These are phyloP conservation scores for Raphanus sativus DNA, from an alignment of 345 rosid genomes.

Conservation along the genomic window DNA sequence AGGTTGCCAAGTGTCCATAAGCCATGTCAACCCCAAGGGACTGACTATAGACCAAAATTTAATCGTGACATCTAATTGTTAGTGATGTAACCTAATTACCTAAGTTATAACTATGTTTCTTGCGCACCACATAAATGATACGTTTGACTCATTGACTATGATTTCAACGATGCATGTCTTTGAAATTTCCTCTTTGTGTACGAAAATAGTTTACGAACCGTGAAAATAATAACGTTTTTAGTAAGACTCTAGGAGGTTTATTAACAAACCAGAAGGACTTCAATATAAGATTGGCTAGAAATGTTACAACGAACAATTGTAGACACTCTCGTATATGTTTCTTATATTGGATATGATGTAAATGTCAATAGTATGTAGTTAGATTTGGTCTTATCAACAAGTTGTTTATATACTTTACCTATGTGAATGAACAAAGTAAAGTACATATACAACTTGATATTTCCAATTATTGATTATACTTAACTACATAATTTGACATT, in stretches of 20 bases:
- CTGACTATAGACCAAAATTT: background rate
- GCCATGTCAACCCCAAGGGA: background rate
- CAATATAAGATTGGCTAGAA: background rate
- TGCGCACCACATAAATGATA: conserved; percentile 27
- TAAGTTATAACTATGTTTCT: conserved; percentile 1
- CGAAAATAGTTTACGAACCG: background rate
- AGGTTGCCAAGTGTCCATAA: conserved; percentile 26
- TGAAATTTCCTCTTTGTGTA: background rate
- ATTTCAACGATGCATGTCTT: background rate
- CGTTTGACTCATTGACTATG: conserved; percentile 22
- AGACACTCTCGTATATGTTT: background rate
- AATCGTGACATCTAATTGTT: background rate
- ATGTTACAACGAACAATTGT: background rate
- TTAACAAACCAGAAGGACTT: background rate
- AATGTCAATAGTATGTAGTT: background rate
- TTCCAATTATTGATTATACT: background rate
- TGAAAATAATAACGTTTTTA: background rate
- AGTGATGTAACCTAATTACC: conserved; percentile 6
- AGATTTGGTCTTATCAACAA: background rate
- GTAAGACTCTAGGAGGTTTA: background rate
- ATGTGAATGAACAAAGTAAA: background rate
- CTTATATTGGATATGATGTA: background rate
- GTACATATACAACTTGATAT: background rate
- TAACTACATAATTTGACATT: background rate
- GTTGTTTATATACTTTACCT: background rate